phyloP scores from a whole-genome alignment of 1,284 basidiomycete species.

The Rhodotorula sp. region DNA sequence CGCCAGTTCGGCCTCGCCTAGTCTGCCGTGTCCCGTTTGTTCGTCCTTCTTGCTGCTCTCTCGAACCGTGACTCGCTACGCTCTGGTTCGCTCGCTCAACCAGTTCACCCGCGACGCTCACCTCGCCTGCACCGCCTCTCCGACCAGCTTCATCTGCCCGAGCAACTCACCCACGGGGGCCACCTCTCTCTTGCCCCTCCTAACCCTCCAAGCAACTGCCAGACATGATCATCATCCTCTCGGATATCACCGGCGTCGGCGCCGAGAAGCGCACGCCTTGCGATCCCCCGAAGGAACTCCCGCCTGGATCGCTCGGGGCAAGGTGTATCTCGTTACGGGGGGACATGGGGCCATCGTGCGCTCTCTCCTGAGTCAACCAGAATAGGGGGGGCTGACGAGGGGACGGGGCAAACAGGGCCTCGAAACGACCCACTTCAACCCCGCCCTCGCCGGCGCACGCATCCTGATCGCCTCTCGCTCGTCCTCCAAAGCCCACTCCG shows the following conservation, averaged over 20 bases:
- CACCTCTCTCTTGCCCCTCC: neutral
- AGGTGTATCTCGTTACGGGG: conserved; percentile 25
- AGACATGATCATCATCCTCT: conserved; percentile 7
- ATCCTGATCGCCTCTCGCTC: conserved; percentile 23
- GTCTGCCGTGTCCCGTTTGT: neutral
- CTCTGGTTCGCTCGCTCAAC: neutral
- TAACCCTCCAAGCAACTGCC: neutral
- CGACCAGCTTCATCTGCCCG: neutral
- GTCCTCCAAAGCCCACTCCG: conserved; percentile 10
- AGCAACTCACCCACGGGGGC: neutral
- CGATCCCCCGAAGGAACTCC: conserved; percentile 7
- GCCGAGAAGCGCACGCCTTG: neutral
- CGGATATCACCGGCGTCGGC: conserved; percentile 16
- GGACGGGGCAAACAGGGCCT: conserved; percentile 8
- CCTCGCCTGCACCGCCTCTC: too few species aligned
- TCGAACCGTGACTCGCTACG: neutral
- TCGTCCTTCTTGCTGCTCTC: neutral
- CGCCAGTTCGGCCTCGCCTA: too few species aligned
- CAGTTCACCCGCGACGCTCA: neutral
- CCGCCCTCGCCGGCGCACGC: conserved; percentile 12
- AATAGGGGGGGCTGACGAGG: neutral
- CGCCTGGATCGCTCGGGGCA: conserved; percentile 9
- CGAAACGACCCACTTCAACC: conserved; percentile 19
- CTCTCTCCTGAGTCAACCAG: neutral
- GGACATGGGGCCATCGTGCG: conserved; percentile 25